Conservation (phyloP, 805 yeast genomes). For the Metschnikowia gelsemii region DNA sequence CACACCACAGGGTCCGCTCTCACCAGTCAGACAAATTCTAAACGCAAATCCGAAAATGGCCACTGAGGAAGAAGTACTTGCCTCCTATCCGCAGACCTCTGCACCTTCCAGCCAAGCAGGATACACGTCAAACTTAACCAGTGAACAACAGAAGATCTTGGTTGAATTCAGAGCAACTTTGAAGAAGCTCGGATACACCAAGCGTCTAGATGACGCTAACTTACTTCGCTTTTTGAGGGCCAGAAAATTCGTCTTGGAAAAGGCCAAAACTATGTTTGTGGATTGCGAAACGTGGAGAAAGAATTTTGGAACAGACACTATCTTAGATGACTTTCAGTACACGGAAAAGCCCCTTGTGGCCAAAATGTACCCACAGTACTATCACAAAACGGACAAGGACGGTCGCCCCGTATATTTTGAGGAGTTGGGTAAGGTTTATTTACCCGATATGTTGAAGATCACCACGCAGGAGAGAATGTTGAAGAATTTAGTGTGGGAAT, state of each 20-base stretch:
- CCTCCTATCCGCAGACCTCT: constrained; percentile 69
- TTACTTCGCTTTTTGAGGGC: constrained; percentile 87
- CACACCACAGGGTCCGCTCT: constrained; percentile 6
- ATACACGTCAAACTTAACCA: constrained; percentile 75
- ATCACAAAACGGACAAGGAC: constrained; percentile 94
- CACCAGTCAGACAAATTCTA: constrained; percentile 1
- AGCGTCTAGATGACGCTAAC: constrained; percentile 84
- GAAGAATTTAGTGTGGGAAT: constrained; percentile 95
- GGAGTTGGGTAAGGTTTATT: constrained; percentile 87
- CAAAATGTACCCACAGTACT: constrained; percentile 89
- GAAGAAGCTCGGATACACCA: constrained; percentile 62
- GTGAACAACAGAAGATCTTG: constrained; percentile 61
- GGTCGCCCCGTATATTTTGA: constrained; percentile 96
- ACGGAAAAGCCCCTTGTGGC: constrained; percentile 92
- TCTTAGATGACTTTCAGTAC: constrained; percentile 83
- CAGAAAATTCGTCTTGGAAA: constrained; percentile 82
- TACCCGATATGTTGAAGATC: constrained; percentile 87
- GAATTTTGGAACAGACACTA: constrained; percentile 82
- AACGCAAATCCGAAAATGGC: constrained; percentile 18
- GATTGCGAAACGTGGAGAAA: constrained; percentile 91
- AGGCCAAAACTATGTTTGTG: constrained; percentile 78
- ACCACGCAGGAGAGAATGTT: constrained; percentile 96
- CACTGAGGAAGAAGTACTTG: constrained; percentile 40
- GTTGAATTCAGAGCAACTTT: constrained; percentile 58
- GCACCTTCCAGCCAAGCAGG: constrained; percentile 69